A percentile compares a stretch with the other conserved stretches of the same genome.
These are phyloP conservation scores for Wickerhamiella kazuoi DNA, from an alignment of 805 yeast genomes.

Conservation along the genomic window DNA sequence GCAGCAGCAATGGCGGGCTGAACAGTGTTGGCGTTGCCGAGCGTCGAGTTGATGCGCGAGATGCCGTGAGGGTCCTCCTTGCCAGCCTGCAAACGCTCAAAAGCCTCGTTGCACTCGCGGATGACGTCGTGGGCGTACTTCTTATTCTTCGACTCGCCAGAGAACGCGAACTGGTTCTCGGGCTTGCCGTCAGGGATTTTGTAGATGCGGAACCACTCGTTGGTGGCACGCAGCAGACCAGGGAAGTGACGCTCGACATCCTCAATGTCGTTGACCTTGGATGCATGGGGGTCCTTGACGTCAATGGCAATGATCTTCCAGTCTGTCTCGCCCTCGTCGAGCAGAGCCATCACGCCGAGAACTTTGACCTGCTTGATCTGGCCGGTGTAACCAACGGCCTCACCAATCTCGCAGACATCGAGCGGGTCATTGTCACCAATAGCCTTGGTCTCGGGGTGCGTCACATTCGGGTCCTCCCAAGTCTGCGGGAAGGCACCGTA, in stretches of 20 bases:
- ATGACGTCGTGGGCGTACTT: conserved; percentile 72
- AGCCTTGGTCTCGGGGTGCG: conserved; percentile 29
- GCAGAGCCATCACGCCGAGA: conserved; percentile 81
- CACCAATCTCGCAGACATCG: conserved; percentile 84
- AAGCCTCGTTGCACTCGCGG: conserved; percentile 66
- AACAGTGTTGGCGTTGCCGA: conserved; percentile 25
- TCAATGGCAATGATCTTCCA: conserved; percentile 92
- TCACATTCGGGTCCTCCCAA: conserved; percentile 83
- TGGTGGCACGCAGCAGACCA: conserved; percentile 80
- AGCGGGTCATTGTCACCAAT: conserved; percentile 90
- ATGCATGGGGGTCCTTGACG: conserved; percentile 73
- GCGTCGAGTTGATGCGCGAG: conserved; percentile 58
- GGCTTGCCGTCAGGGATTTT: conserved; percentile 97
- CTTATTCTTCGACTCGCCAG: conserved; percentile 79
- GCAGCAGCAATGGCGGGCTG: conserved; percentile 35
- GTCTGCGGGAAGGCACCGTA: conserved; percentile 99
- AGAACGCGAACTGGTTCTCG: conserved; percentile 89
- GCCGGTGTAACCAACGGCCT: conserved; percentile 39
- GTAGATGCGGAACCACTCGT: conserved; percentile 97
- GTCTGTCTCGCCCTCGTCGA: conserved; percentile 95
- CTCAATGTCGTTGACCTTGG: conserved; percentile 72
- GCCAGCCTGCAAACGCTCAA: conserved; percentile 61
- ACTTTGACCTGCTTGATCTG: conserved; percentile 77
- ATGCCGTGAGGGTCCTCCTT: conserved; percentile 48
- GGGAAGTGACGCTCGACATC: conserved; percentile 85